phyloP scores from a whole-genome alignment of 495 filamentous ascomycete genomes.

The Terfezia claveryi region DNA sequence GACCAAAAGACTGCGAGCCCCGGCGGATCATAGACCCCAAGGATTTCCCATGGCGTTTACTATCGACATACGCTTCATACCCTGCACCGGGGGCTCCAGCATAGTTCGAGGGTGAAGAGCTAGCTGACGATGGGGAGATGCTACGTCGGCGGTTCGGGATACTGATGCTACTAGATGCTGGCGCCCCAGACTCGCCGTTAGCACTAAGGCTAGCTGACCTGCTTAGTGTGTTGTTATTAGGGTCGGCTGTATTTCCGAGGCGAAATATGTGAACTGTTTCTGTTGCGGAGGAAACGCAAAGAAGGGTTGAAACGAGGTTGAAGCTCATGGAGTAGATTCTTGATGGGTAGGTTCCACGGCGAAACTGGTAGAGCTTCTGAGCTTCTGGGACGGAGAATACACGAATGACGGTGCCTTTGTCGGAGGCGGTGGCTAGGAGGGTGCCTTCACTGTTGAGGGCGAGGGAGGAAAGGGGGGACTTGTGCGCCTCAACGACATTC shows the following conservation, averaged over 20 bases:
- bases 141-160: constrained; percentile 13
- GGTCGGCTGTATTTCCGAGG: constrained; percentile 20
- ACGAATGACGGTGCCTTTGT: constrained; percentile 91
- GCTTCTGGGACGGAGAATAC: constrained; percentile 79
- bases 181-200: not conserved
- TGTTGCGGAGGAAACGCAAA: constrained; percentile 85
- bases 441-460: constrained; percentile 82
- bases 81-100: constrained; percentile 17
- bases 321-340: constrained; percentile 99
- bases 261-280: constrained; percentile 98
- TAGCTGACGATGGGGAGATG: constrained; percentile 3
- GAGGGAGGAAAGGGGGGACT: constrained; percentile 73
- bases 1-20: constrained; percentile 91
- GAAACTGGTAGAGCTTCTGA: constrained; percentile 85
- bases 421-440: constrained; percentile 81
- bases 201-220: not conserved
- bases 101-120: constrained; percentile 17
- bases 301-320: constrained; percentile 75
- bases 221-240: not conserved
- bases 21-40: constrained; percentile 80
- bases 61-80: constrained; percentile 18
- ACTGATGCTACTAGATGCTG: constrained; percentile 6
- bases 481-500: constrained; percentile 84
- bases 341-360: constrained; percentile 78
- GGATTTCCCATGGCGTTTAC: constrained; percentile 25